These are phyloP conservation scores for Chalaropsis thielavioides DNA, from an alignment of 2,329 filamentous ascomycete species.

Conservation along the genomic window DNA sequence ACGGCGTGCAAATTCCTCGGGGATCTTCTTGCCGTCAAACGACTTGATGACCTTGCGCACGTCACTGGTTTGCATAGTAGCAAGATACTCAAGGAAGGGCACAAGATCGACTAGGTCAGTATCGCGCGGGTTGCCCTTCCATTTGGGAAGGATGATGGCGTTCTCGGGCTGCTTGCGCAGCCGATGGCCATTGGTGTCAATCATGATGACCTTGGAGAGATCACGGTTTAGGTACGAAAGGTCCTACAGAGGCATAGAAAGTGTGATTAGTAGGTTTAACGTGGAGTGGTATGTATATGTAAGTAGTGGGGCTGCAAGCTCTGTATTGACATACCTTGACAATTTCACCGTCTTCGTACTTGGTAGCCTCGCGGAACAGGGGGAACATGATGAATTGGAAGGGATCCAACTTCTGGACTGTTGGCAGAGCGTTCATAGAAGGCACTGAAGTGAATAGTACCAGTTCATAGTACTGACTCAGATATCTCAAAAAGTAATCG, in stretches of 20 bases:
- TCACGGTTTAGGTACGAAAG: conserved; percentile 96
- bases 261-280: background rate
- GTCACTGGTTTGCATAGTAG: conserved; percentile 82
- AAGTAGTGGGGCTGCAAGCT: no score
- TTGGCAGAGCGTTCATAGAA: conserved; percentile 67
- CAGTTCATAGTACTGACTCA: conserved; percentile 95
- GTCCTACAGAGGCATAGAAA: conserved; percentile 43
- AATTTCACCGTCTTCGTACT: conserved; percentile 90
- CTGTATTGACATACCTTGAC: conserved; percentile 53
- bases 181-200: conserved; percentile 73
- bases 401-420: conserved; percentile 86
- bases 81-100: conserved; percentile 93
- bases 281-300: background rate
- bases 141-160: conserved; percentile 79
- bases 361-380: conserved; percentile 88
- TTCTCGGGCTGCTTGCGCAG: conserved; percentile 91
- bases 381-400: conserved; percentile 94
- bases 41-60: conserved; percentile 75
- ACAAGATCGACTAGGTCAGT: conserved; percentile 78
- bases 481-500: conserved; percentile 93
- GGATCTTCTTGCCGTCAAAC: conserved; percentile 79
- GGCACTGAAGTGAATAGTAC: conserved; percentile 90
- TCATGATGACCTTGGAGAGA: conserved; percentile 83
- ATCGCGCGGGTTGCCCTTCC: conserved; percentile 72
- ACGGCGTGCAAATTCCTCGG: conserved; percentile 73